These are phyloP conservation scores for Gossypium herbaceum DNA, from an alignment of 345 rosid species.

Conservation along the genomic window DNA sequence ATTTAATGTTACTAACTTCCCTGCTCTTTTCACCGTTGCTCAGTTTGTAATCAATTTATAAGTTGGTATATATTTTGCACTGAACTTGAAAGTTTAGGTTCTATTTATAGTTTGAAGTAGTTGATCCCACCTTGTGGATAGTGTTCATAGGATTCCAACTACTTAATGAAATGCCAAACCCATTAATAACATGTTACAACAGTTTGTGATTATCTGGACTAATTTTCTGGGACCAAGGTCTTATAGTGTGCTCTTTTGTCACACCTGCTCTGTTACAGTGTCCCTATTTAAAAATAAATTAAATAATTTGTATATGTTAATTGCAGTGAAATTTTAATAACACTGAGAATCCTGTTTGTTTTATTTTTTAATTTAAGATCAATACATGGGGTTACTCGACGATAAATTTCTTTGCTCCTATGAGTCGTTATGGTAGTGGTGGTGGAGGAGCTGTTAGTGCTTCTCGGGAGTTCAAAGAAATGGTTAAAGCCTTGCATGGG, in stretches of 20 bases:
- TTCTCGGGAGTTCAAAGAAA: slow-evolving; percentile 77
- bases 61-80: background rate
- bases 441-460: slow-evolving; percentile 84
- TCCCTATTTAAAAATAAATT: background rate
- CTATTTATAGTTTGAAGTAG: background rate
- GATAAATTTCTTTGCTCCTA: slow-evolving; percentile 92
- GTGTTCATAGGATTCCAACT: background rate
- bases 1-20: background rate
- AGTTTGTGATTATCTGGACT: background rate
- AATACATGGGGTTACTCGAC: slow-evolving; percentile 99
- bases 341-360: background rate
- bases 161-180: background rate
- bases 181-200: background rate
- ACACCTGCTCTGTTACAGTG: background rate
- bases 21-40: background rate
- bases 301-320: background rate
- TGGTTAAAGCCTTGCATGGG: slow-evolving; percentile 89
- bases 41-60: background rate
- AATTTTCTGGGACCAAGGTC: background rate
- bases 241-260: background rate
- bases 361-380: slow-evolving; percentile 39
- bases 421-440: slow-evolving; percentile 88
- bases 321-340: background rate
- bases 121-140: background rate
- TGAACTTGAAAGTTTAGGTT: background rate